These are phyloP conservation scores for Naematelia aurantialba DNA, from an alignment of 768 basidiomycete species.

Conservation along the genomic window DNA sequence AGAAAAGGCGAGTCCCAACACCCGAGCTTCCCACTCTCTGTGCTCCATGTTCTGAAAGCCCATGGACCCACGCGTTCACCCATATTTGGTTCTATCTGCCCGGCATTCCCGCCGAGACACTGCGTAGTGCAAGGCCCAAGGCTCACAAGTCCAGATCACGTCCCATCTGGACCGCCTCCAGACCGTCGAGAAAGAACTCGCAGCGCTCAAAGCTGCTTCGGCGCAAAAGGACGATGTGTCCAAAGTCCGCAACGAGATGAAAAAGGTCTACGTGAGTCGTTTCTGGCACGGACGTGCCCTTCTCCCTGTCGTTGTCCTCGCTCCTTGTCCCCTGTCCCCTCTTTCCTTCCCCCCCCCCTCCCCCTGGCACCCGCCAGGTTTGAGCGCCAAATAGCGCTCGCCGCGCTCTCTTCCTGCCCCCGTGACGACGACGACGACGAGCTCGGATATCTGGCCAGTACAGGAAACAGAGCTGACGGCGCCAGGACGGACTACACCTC, in stretches of 20 bases:
- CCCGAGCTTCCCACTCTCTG: too few species aligned
- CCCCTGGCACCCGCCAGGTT: too few species aligned
- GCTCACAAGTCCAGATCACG: slow-evolving; percentile 40
- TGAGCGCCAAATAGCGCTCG: too few species aligned
- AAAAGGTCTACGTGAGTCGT: slow-evolving; percentile 69
- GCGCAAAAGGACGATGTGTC: slow-evolving; percentile 77
- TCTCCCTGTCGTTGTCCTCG: neutral
- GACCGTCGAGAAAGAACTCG: slow-evolving; percentile 83
- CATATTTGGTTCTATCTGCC: neutral
- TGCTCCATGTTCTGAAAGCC: neutral
- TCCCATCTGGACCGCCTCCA: slow-evolving; percentile 54
- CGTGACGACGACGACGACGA: too few species aligned
- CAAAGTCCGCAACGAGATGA: slow-evolving; percentile 70
- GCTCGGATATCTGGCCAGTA: too few species aligned
- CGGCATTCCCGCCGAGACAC: neutral
- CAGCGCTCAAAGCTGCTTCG: slow-evolving; percentile 63
- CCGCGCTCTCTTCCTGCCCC: too few species aligned
- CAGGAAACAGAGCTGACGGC: too few species aligned
- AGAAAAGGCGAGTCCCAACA: slow-evolving; percentile 65
- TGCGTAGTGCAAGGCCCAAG: too few species aligned
- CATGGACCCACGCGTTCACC: too few species aligned
- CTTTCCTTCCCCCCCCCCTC: neutral
- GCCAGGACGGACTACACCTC: slow-evolving; percentile 48
- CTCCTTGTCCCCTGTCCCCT: neutral
- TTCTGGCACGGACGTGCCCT: neutral